Percentiles rank a stretch among this genome's conserved stretches.
phyloP scores from a whole-genome alignment of 2,329 filamentous ascomycete species.

The Claviceps quebecensis region DNA sequence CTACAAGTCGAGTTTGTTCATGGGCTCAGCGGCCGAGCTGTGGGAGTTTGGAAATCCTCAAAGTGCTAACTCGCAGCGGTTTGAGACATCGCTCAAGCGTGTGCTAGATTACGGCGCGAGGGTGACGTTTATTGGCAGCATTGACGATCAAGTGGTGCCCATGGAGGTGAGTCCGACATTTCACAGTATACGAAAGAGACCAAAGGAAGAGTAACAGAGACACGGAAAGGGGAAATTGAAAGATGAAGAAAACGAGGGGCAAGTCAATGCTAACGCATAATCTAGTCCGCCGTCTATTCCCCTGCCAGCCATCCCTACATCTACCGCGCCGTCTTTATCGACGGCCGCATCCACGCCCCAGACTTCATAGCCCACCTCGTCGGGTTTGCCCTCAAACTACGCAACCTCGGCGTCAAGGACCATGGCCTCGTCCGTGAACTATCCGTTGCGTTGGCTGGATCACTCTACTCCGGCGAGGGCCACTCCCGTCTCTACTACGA shows the following conservation, averaged over 20 bases:
- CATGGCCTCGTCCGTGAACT: conserved; percentile 88
- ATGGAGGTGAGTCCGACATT: conserved; percentile 49
- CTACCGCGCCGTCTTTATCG: conserved; percentile 89
- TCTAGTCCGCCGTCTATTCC: conserved; percentile 70
- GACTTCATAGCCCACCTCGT: conserved; percentile 91
- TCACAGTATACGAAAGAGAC: too few relatives aligned
- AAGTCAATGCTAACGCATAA: not conserved
- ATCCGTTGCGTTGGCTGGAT: conserved; percentile 75
- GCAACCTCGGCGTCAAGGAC: conserved; percentile 84
- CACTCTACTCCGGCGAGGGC: conserved; percentile 80
- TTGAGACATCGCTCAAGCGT: conserved; percentile 59
- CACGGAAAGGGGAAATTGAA: not conserved
- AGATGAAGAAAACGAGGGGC: not conserved
- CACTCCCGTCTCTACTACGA: conserved; percentile 93
- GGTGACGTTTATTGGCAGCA: conserved; percentile 81
- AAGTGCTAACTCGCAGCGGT: conserved; percentile 70
- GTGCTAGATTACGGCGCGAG: conserved; percentile 67
- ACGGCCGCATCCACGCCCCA: conserved; percentile 79
- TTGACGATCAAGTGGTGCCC: conserved; percentile 92
- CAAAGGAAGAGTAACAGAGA: not conserved
- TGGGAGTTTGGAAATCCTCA: conserved; percentile 83
- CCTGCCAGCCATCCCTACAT: conserved; percentile 83
- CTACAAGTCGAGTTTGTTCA: conserved; percentile 79
- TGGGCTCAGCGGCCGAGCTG: conserved; percentile 80
- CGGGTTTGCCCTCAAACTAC: conserved; percentile 82